Percentiles rank a stretch among this genome's conserved stretches.
Conservation (phyloP, 2,329 filamentous ascomycete species). For the Pestalotiopsis fici region DNA sequence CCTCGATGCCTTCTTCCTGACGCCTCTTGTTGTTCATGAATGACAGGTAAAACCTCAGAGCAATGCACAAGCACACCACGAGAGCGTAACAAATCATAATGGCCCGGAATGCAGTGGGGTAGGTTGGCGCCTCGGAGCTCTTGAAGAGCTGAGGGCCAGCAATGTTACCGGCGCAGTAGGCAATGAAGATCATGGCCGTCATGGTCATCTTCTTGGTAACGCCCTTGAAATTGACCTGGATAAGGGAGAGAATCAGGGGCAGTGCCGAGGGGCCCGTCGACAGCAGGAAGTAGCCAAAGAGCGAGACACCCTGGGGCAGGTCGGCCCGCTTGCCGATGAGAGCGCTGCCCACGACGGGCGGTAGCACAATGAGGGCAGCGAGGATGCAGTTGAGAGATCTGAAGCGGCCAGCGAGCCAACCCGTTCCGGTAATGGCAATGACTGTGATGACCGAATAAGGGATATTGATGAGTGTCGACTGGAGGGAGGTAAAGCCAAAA, state of each 20-base stretch:
- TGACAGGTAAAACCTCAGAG: conserved; percentile 48
- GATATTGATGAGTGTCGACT: conserved; percentile 59
- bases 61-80: conserved; percentile 43
- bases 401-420: conserved; percentile 52
- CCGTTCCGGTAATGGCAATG: conserved; percentile 46
- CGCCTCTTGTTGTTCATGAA: conserved; percentile 44
- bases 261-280: conserved; percentile 54
- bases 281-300: conserved; percentile 60
- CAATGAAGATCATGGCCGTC: conserved; percentile 55
- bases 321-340: conserved; percentile 50
- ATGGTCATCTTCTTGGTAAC: conserved; percentile 64
- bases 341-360: conserved; percentile 53
- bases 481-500: conserved; percentile 55
- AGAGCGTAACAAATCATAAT: conserved; percentile 60
- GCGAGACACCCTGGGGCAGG: conserved; percentile 43
- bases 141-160: conserved; percentile 57
- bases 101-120: conserved; percentile 53
- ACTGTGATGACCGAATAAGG: conserved; percentile 57
- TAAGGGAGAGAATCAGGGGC: conserved; percentile 55
- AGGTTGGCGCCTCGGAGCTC: conserved; percentile 48
- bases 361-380: conserved; percentile 48
- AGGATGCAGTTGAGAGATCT: conserved; percentile 53
- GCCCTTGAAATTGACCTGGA: conserved; percentile 56
- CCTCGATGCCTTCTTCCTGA: conserved; percentile 43
- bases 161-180: conserved; percentile 59